Percentiles rank a stretch among this genome's conserved stretches.
Evolutionary conservation across 371 early-diverging fungal species (phyloP).

Genomic region (Mortierella polycephala): DNA sequence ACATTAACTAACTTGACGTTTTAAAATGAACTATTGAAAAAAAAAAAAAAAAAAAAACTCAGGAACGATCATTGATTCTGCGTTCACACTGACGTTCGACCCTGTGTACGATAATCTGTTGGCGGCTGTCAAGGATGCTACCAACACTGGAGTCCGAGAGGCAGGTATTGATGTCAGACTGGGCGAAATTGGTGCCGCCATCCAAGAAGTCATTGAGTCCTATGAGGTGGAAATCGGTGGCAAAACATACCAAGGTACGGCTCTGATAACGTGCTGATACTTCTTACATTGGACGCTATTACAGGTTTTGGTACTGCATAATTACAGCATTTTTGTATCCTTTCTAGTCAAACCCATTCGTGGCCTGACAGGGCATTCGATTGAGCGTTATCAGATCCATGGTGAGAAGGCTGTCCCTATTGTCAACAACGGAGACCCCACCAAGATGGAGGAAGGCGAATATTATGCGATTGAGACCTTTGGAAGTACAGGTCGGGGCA

Average conservation of each 20-base stretch:
- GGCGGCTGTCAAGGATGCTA: constrained; percentile 96
- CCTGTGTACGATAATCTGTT: constrained; percentile 91
- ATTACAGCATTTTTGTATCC: neutral
- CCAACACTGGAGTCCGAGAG: constrained; percentile 95
- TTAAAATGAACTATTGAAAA: too few species aligned
- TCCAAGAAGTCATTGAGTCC: constrained; percentile 98
- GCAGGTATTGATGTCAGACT: constrained; percentile 98
- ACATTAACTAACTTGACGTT: constrained; percentile 77
- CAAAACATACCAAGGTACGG: constrained; percentile 79
- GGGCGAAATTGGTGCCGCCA: constrained; percentile 97
- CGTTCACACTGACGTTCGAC: constrained; percentile 98
- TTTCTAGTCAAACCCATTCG: constrained; percentile 90
- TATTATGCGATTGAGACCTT: constrained; percentile 99
- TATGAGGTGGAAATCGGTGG: constrained; percentile 98
- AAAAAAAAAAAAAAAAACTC: constrained; percentile 77
- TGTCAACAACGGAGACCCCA: constrained; percentile 88
- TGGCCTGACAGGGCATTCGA: constrained; percentile 65
- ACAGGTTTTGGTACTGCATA: neutral
- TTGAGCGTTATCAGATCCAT: constrained; percentile 96
- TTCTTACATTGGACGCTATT: neutral
- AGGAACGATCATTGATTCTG: constrained; percentile 97
- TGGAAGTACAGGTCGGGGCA: constrained; percentile 98
- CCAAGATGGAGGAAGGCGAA: constrained; percentile 98
- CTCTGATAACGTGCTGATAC: neutral
- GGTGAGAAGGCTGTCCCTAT: constrained; percentile 98